A percentile compares a stretch with the other conserved stretches of the same genome.
Conservation (phyloP, 257 asterid genomes). For the Gentiana dahurica region DNA sequence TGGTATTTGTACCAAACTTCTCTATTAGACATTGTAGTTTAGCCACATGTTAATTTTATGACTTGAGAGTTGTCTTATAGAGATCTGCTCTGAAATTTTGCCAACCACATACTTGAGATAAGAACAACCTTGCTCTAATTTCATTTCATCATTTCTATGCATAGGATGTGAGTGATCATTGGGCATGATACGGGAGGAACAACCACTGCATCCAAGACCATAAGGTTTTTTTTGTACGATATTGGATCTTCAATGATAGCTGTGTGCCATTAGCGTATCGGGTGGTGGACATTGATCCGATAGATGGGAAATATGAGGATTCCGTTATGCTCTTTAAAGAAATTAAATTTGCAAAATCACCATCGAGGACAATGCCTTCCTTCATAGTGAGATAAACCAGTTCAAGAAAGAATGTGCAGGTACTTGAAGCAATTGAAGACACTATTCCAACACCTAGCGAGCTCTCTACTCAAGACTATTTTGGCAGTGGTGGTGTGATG, state of each 20-base stretch:
- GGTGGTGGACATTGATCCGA: conserved; percentile 88
- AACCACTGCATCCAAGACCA: conserved; percentile 80
- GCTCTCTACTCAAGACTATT: conserved; percentile 98
- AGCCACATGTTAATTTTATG: too few species aligned
- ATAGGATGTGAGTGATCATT: conserved; percentile 90
- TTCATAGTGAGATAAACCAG: conserved; percentile 36
- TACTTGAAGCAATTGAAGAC: too few species aligned
- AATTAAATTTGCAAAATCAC: conserved; percentile 64
- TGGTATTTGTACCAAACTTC: too few species aligned
- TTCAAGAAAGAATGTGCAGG: conserved; percentile 72
- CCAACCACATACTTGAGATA: too few species aligned
- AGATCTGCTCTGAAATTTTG: too few species aligned
- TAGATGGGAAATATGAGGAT: conserved; percentile 54
- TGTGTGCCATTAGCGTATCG: conserved; percentile 70
- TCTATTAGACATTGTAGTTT: too few species aligned
- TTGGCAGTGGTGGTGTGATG: conserved; percentile 90
- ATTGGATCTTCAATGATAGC: conserved; percentile 81
- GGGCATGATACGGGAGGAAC: conserved; percentile 94
- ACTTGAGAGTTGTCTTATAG: too few species aligned
- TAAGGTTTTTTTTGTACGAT: conserved; percentile 92
- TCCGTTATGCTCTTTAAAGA: conserved; percentile 39
- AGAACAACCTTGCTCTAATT: background rate
- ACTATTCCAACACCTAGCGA: conserved; percentile 86
- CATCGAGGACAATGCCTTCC: conserved; percentile 48
- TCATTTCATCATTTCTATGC: conserved; percentile 1